Percentiles rank a stretch among this genome's conserved stretches.
These are phyloP conservation scores for Erysimum cheiranthoides DNA, from an alignment of 345 rosid species.

Conservation along the genomic window DNA sequence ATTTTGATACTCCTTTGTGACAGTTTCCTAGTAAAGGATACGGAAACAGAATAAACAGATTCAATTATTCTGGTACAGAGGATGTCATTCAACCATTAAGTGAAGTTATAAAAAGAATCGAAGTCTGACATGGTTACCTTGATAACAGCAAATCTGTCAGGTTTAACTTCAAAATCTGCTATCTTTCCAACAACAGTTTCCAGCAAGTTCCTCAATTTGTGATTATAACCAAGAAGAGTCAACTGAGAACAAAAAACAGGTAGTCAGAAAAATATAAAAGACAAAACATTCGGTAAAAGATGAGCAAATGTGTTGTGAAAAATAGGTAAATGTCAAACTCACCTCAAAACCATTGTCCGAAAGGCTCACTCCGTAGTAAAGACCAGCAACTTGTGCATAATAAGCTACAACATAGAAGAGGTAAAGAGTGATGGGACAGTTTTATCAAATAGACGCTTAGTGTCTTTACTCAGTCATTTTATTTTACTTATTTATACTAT, in stretches of 20 bases:
- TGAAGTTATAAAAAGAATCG: background rate
- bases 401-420: slow-evolving; percentile 66
- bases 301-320: background rate
- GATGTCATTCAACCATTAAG: background rate
- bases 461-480: slow-evolving; percentile 9
- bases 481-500: slow-evolving; percentile 6
- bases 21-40: slow-evolving; percentile 64
- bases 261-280: background rate
- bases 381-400: slow-evolving; percentile 93
- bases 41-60: slow-evolving; percentile 8
- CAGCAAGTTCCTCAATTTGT: slow-evolving; percentile 81
- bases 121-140: slow-evolving; percentile 58
- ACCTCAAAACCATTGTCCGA: slow-evolving; percentile 83
- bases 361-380: slow-evolving; percentile 59
- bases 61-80: slow-evolving; percentile 15
- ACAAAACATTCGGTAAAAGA: background rate
- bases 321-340: slow-evolving; percentile 20
- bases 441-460: background rate
- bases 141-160: slow-evolving; percentile 82
- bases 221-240: slow-evolving; percentile 82
- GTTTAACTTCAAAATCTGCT: slow-evolving; percentile 74
- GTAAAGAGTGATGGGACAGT: slow-evolving; percentile 1
- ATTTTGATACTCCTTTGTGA: slow-evolving; percentile 72
- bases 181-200: slow-evolving; percentile 72
- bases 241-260: slow-evolving; percentile 53